phyloP scores from a whole-genome alignment of 805 yeast genomes.

The Zygotorulaspora sp. region DNA sequence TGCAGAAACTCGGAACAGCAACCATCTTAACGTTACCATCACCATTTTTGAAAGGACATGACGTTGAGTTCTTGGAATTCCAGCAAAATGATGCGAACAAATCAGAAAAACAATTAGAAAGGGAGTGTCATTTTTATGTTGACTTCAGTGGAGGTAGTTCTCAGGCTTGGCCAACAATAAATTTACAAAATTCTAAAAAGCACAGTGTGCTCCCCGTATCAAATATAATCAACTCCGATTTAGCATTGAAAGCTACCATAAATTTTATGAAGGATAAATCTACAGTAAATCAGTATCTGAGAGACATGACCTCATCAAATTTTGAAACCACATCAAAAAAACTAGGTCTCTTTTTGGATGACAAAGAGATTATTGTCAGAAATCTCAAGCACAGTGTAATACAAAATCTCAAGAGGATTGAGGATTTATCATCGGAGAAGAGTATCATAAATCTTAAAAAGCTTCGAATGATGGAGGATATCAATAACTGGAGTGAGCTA shows the following conservation, averaged over 20 bases:
- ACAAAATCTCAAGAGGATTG: constrained; percentile 12
- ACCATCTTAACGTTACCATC: constrained; percentile 29
- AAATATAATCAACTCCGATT: constrained; percentile 26
- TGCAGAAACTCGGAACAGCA: constrained; percentile 6
- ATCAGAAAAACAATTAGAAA: constrained; percentile 11
- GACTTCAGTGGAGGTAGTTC: constrained; percentile 10
- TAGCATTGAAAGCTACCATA: constrained; percentile 22
- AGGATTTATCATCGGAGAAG: constrained; percentile 18
- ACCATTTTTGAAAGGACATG: constrained; percentile 21
- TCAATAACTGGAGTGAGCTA: constrained; percentile 29
- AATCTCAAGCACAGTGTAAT: constrained; percentile 14
- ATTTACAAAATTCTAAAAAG: constrained; percentile 1
- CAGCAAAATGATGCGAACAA: constrained; percentile 3
- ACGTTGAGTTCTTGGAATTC: constrained; percentile 30
- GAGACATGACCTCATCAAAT: constrained; percentile 24
- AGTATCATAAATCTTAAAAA: constrained; percentile 18
- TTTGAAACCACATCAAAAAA: constrained; percentile 16
- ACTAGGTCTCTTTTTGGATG: constrained; percentile 12
- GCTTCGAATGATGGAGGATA: constrained; percentile 16
- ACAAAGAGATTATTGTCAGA: constrained; percentile 16
- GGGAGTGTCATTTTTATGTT: constrained; percentile 34
- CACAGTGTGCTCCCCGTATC: constrained; percentile 5
- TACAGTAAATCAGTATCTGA: constrained; percentile 27
- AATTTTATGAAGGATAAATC: constrained; percentile 29
- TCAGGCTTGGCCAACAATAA: constrained; percentile 12